Percentiles rank a stretch among this genome's conserved stretches.
phyloP scores from a whole-genome alignment of 2,329 filamentous ascomycete species.

The Verticillium alfalfae region DNA sequence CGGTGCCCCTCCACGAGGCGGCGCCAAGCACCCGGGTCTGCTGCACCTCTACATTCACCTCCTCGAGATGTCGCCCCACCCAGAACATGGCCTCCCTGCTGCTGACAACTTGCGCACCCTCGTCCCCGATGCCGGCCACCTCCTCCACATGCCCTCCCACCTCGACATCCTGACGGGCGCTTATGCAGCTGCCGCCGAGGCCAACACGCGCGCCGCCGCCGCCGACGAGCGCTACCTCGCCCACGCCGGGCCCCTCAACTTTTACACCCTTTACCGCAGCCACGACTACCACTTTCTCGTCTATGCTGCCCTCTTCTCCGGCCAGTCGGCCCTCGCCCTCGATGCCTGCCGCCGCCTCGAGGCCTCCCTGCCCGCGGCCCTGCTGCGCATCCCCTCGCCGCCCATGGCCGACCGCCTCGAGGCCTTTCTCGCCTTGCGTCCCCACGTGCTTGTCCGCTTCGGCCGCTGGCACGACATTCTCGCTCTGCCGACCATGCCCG shows the following conservation, averaged over 20 bases:
- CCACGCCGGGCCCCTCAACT: conserved; percentile 56
- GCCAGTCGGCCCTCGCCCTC: conserved; percentile 56
- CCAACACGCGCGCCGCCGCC: conserved; percentile 60
- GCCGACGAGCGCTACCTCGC: conserved; percentile 64
- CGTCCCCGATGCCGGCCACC: conserved; percentile 64
- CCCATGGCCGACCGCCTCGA: conserved; percentile 80
- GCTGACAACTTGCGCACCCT: conserved; percentile 60
- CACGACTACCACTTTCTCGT: conserved; percentile 73
- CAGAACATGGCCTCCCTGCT: conserved; percentile 55
- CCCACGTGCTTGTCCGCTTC: conserved; percentile 69
- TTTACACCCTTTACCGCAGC: conserved; percentile 71
- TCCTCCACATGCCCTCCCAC: conserved; percentile 74
- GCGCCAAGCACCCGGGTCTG: conserved; percentile 57
- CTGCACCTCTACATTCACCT: conserved; percentile 73
- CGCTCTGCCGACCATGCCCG: conserved; percentile 42
- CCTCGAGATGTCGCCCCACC: conserved; percentile 68
- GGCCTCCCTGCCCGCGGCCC: conserved; percentile 52
- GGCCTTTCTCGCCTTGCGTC: conserved; percentile 59
- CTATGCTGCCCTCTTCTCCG: conserved; percentile 75
- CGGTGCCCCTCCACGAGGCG: no score
- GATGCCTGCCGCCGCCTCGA: conserved; percentile 57
- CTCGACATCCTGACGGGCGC: conserved; percentile 69
- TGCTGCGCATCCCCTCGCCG: conserved; percentile 59
- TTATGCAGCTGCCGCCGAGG: conserved; percentile 60
- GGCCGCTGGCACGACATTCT: conserved; percentile 66